Percentiles rank a stretch among this genome's conserved stretches.
phyloP scores from a whole-genome alignment of 352 stramenopile species.

The Globisporangium solare region DNA sequence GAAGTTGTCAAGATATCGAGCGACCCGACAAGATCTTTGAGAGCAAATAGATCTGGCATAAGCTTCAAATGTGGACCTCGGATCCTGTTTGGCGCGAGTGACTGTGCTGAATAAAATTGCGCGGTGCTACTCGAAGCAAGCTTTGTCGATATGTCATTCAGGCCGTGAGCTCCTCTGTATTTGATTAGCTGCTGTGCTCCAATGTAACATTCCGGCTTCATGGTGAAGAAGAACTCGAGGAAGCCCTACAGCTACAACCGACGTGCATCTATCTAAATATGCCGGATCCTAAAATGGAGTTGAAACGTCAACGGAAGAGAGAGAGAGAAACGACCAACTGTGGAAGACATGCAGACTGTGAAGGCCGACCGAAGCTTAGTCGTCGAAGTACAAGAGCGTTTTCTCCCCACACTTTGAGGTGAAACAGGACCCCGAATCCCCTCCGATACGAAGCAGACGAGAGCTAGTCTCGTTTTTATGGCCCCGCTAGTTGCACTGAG shows the following conservation, averaged over 20 bases:
- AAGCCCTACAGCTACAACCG: background rate
- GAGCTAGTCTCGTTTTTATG: background rate
- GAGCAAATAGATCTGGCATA: too few species aligned
- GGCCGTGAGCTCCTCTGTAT: too few species aligned
- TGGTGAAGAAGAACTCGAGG: background rate
- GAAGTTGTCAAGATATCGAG: too few species aligned
- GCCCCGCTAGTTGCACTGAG: background rate
- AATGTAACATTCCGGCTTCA: background rate
- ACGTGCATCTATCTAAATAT: background rate
- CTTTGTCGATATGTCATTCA: too few species aligned
- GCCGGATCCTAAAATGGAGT: background rate
- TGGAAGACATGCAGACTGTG: background rate
- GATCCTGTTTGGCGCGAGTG: too few species aligned
- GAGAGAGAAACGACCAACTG: too few species aligned
- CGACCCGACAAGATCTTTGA: too few species aligned
- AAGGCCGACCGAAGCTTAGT: background rate
- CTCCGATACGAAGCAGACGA: background rate
- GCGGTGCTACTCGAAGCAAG: too few species aligned
- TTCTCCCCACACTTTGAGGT: background rate
- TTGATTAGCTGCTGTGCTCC: too few species aligned
- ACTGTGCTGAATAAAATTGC: too few species aligned
- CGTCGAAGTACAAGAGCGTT: background rate
- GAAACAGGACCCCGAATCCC: background rate
- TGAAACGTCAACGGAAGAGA: background rate
- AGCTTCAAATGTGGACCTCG: too few species aligned